Conservation (phyloP, 306 rosid genomes). For the Argentina anserina region DNA sequence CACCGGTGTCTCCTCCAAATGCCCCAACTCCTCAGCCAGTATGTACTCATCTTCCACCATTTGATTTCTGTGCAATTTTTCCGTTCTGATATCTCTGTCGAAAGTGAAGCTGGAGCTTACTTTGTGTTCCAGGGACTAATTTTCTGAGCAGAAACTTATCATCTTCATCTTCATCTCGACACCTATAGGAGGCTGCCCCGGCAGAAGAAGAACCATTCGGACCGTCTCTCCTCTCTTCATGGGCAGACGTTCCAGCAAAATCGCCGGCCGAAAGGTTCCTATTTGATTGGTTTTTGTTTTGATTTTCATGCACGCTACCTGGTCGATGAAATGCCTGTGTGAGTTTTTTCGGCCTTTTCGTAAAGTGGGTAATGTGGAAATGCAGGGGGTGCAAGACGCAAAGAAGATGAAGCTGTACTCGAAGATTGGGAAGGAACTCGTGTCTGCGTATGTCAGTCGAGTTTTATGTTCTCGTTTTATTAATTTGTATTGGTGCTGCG, state of each 20-base stretch:
- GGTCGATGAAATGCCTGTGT: slow-evolving; percentile 42
- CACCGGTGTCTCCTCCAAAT: slow-evolving; percentile 35
- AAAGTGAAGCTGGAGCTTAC: slow-evolving; percentile 14
- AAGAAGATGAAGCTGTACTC: slow-evolving; percentile 77
- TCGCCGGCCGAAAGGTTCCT: slow-evolving; percentile 88
- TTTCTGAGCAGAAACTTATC: slow-evolving; percentile 32
- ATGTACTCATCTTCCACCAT: background rate
- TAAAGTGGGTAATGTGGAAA: background rate
- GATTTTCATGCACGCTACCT: slow-evolving; percentile 27
- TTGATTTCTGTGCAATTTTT: slow-evolving; percentile 1
- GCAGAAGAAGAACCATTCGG: slow-evolving; percentile 51
- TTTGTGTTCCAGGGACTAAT: slow-evolving; percentile 45
- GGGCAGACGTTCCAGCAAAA: slow-evolving; percentile 94
- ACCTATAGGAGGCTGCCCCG: slow-evolving; percentile 10
- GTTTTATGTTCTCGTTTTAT: background rate
- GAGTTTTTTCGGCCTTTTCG: background rate
- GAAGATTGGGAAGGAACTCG: slow-evolving; percentile 86
- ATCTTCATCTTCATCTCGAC: slow-evolving; percentile 24
- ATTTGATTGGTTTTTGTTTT: background rate
- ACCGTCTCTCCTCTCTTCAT: slow-evolving; percentile 60
- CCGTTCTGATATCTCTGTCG: background rate
- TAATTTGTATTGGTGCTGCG: background rate
- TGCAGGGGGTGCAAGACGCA: slow-evolving; percentile 67
- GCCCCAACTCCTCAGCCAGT: slow-evolving; percentile 22
- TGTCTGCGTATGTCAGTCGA: slow-evolving; percentile 70